These are phyloP conservation scores for Neurospora sp. DNA, from an alignment of 2,329 filamentous ascomycete species.

Conservation along the genomic window DNA sequence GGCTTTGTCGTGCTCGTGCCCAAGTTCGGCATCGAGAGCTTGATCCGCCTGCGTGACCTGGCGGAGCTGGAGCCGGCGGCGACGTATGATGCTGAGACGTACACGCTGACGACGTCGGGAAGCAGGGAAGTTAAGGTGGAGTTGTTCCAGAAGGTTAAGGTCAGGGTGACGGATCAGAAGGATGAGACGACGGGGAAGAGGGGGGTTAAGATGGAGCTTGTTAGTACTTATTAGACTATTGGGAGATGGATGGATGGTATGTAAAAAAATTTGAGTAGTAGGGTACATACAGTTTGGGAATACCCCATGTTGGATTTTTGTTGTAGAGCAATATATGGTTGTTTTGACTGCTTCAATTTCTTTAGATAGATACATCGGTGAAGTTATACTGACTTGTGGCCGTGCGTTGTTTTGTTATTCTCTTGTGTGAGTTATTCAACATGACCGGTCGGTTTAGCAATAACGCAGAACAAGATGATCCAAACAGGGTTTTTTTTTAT, in stretches of 20 bases:
- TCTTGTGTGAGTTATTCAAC: too few relatives aligned
- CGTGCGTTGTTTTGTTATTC: too few relatives aligned
- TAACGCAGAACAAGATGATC: too few relatives aligned
- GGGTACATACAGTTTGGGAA: not conserved
- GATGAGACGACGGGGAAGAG: constrained; percentile 95
- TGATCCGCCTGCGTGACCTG: constrained; percentile 79
- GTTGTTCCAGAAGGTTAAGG: constrained; percentile 84
- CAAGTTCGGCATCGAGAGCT: constrained; percentile 85
- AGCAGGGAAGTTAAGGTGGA: constrained; percentile 54
- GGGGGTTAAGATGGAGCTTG: constrained; percentile 67
- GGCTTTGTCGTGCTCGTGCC: constrained; percentile 96
- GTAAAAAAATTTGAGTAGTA: not conserved
- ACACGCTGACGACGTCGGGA: constrained; percentile 55
- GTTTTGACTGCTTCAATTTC: not conserved
- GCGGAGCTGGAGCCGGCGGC: constrained; percentile 68
- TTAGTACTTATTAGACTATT: constrained; percentile 22
- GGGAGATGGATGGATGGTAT: not conserved
- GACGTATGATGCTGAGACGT: constrained; percentile 77
- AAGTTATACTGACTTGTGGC: too few relatives aligned
- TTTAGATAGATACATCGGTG: too few relatives aligned
- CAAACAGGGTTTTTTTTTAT: too few relatives aligned
- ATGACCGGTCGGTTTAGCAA: too few relatives aligned
- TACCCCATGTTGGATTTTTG: not conserved
- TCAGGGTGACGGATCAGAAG: constrained; percentile 83
- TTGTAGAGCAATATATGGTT: not conserved